These are phyloP conservation scores for Yarrowia alimentaria DNA, from an alignment of 805 yeast species.

Conservation along the genomic window DNA sequence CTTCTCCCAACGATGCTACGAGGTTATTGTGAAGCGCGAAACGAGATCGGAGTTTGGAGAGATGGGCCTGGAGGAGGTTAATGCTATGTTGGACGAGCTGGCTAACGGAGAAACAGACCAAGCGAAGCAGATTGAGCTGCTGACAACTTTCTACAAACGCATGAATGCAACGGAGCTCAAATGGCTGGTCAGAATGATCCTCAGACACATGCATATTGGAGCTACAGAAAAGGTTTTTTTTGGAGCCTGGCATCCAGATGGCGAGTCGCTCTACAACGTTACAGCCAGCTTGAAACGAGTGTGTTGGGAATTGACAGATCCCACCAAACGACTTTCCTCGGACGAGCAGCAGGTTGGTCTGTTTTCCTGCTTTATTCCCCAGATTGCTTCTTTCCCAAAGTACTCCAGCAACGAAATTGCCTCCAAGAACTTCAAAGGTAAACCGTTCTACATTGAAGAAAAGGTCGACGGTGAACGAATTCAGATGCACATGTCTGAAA, in stretches of 20 bases:
- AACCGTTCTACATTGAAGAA: conserved; percentile 74
- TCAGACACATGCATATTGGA: conserved; percentile 50
- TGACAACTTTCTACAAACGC: conserved; percentile 51
- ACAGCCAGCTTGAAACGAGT: conserved; percentile 63
- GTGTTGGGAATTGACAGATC: conserved; percentile 57
- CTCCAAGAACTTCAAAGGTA: conserved; percentile 43
- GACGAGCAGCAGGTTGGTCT: conserved; percentile 46
- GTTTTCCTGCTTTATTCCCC: conserved; percentile 68
- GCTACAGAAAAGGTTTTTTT: conserved; percentile 60
- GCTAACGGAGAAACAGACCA: conserved; percentile 40
- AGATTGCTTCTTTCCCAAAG: conserved; percentile 59
- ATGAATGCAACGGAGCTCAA: conserved; percentile 63
- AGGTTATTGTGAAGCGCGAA: conserved; percentile 51
- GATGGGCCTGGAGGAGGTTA: conserved; percentile 51
- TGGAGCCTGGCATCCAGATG: conserved; percentile 75
- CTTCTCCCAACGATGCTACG: conserved; percentile 51
- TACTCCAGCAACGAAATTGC: conserved; percentile 53
- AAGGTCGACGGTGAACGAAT: conserved; percentile 93
- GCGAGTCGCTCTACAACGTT: conserved; percentile 59
- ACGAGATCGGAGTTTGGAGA: conserved; percentile 44
- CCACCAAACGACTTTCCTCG: conserved; percentile 45
- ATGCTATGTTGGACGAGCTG: conserved; percentile 47
- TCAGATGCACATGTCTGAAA: conserved; percentile 63
- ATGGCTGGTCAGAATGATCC: conserved; percentile 65
- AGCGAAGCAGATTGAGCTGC: conserved; percentile 44